These are phyloP conservation scores for Passiflora organensis DNA, from an alignment of 345 rosid genomes.

Conservation along the genomic window DNA sequence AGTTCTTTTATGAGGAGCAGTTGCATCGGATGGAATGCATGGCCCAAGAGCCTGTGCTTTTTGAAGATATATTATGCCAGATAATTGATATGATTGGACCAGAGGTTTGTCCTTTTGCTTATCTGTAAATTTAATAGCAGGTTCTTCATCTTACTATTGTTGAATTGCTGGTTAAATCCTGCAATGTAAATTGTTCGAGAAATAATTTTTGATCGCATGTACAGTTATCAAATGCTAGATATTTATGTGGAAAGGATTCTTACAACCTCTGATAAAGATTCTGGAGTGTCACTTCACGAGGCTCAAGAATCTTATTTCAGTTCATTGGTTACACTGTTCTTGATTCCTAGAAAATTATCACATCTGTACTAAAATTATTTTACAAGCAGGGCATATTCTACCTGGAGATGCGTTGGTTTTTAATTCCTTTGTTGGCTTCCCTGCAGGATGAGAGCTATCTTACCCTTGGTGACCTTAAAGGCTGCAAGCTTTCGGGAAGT, in stretches of 20 bases:
- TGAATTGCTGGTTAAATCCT: neutral
- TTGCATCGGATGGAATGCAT: conserved; percentile 98
- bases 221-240: too few relatives aligned
- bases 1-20: conserved; percentile 93
- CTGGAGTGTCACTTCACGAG: neutral
- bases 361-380: neutral
- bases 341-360: neutral
- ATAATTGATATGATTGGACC: conserved; percentile 92
- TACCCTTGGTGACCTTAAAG: conserved; percentile 64
- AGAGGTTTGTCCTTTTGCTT: conserved; percentile 43
- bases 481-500: conserved; percentile 84
- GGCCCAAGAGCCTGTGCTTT: conserved; percentile 95
- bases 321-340: neutral
- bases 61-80: conserved; percentile 94
- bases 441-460: conserved; percentile 70
- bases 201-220: neutral
- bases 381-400: neutral
- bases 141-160: neutral
- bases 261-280: too few relatives aligned
- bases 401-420: neutral
- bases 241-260: too few relatives aligned
- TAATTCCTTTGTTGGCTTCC: conserved; percentile 15
- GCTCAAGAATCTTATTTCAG: neutral
- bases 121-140: conserved; percentile 6
- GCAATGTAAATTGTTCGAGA: neutral